Conservation (phyloP, 805 yeast species). For the Candida alai region DNA sequence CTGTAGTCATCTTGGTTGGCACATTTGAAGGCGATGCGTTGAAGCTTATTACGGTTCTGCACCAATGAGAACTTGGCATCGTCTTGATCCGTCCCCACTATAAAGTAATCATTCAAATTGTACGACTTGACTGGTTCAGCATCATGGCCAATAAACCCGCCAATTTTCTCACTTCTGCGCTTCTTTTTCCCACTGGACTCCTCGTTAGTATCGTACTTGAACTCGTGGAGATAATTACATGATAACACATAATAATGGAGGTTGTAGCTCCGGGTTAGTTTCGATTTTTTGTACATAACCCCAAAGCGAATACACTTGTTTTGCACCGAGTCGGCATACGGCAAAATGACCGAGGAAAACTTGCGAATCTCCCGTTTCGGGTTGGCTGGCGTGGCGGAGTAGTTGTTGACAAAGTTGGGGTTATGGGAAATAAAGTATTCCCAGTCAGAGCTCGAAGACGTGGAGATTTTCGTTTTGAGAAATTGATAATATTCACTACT, state of each 20-base stretch:
- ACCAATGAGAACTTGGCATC: slow-evolving; percentile 32
- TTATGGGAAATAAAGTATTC: slow-evolving; percentile 34
- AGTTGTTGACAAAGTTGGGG: slow-evolving; percentile 56
- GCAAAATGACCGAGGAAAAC: slow-evolving; percentile 32
- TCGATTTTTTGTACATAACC: slow-evolving; percentile 36
- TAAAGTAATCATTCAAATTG: slow-evolving; percentile 35
- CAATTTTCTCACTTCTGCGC: slow-evolving; percentile 21
- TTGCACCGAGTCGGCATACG: slow-evolving; percentile 36
- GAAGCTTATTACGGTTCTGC: slow-evolving; percentile 23
- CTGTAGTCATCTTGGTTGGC: slow-evolving; percentile 39
- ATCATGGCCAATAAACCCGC: slow-evolving; percentile 38
- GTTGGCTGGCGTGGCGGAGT: slow-evolving; percentile 34
- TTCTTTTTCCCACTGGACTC: slow-evolving; percentile 7
- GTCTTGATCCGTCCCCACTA: slow-evolving; percentile 25
- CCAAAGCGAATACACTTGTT: slow-evolving; percentile 40
- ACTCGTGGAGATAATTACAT: slow-evolving; percentile 42
- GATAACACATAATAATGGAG: slow-evolving; percentile 36
- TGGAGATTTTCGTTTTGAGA: slow-evolving; percentile 23
- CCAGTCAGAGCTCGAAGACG: slow-evolving; percentile 32
- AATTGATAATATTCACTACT: slow-evolving; percentile 20
- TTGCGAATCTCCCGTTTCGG: slow-evolving; percentile 46
- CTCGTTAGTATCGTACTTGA: slow-evolving; percentile 27
- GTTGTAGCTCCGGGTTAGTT: slow-evolving; percentile 37
- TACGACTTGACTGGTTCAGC: slow-evolving; percentile 39
- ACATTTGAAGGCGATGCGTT: slow-evolving; percentile 43